Evolutionary conservation across 2,329 filamentous ascomycete genomes (phyloP).

Genomic region (Exophiala xenobiotica): DNA sequence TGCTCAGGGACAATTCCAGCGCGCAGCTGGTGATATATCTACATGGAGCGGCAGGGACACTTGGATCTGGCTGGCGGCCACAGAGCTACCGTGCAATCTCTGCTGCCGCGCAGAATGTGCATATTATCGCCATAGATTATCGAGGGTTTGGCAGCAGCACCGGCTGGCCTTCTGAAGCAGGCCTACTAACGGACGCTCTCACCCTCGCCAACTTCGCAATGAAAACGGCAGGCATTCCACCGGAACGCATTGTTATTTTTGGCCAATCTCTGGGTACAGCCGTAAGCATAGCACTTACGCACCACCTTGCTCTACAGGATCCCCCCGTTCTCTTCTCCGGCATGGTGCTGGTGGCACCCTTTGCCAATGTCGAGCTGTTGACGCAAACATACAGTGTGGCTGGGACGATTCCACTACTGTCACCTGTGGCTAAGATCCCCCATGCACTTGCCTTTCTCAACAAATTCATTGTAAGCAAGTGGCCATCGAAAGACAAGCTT

Average conservation of each 20-base stretch:
- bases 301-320: conserved; percentile 44
- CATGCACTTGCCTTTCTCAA: conserved; percentile 48
- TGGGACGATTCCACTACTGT: conserved; percentile 55
- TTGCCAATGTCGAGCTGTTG: conserved; percentile 55
- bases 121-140: conserved; percentile 66
- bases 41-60: conserved; percentile 58
- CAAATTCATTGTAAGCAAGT: conserved; percentile 51
- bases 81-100: conserved; percentile 58
- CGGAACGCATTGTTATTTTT: conserved; percentile 58
- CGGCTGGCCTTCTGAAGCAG: conserved; percentile 56
- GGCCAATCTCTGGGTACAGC: conserved; percentile 61
- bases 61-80: conserved; percentile 56
- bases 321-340: conserved; percentile 54
- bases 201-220: conserved; percentile 56
- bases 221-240: conserved; percentile 52
- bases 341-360: conserved; percentile 57
- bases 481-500: conserved; percentile 52
- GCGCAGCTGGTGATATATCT: conserved; percentile 51
- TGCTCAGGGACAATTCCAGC: conserved; percentile 48
- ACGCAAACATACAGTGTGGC: conserved; percentile 59
- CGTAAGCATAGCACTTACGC: conserved; percentile 47
- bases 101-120: conserved; percentile 53
- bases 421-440: conserved; percentile 52
- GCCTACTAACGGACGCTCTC: conserved; percentile 55
- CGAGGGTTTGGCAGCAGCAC: conserved; percentile 77